These are phyloP conservation scores for Backusella sp. DNA, from an alignment of 192 early-diverging fungal species.

Conservation along the genomic window DNA sequence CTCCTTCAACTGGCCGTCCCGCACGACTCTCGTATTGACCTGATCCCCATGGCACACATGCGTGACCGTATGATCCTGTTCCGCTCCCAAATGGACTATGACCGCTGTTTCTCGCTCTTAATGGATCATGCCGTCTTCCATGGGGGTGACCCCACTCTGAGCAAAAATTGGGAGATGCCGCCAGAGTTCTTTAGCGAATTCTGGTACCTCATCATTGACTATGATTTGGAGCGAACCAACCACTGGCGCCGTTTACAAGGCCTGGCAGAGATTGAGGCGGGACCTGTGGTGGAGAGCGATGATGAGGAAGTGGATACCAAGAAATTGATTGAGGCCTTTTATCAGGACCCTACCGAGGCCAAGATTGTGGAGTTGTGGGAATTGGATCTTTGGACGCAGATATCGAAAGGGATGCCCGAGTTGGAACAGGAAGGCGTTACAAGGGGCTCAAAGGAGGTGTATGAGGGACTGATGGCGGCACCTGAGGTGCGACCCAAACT, in stretches of 20 bases:
- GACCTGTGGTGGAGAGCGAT: not conserved
- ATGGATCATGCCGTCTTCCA: constrained; percentile 24
- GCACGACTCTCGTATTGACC: constrained; percentile 37
- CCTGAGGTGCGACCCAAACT: not conserved
- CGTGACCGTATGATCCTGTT: constrained; percentile 43
- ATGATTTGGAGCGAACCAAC: constrained; percentile 32
- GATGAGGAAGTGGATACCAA: not conserved
- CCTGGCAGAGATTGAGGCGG: constrained; percentile 1
- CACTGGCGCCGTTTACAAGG: constrained; percentile 26
- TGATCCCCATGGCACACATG: constrained; percentile 33
- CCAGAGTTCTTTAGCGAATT: constrained; percentile 29
- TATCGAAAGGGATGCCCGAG: not conserved
- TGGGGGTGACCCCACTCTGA: constrained; percentile 32
- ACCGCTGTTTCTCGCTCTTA: constrained; percentile 30
- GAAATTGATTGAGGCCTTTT: not conserved
- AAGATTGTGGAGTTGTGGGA: not conserved
- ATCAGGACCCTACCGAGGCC: not conserved
- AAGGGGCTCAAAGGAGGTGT: not conserved
- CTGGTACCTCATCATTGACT: constrained; percentile 22
- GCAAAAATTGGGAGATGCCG: constrained; percentile 33
- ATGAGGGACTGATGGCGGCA: not conserved
- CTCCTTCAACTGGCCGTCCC: constrained; percentile 23
- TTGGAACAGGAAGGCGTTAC: not conserved
- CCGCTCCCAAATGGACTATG: constrained; percentile 33
- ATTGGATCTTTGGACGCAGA: not conserved